Base-by-base conservation (phyloP, 495 filamentous ascomycete species). In the Penicillium lividum region DNA sequence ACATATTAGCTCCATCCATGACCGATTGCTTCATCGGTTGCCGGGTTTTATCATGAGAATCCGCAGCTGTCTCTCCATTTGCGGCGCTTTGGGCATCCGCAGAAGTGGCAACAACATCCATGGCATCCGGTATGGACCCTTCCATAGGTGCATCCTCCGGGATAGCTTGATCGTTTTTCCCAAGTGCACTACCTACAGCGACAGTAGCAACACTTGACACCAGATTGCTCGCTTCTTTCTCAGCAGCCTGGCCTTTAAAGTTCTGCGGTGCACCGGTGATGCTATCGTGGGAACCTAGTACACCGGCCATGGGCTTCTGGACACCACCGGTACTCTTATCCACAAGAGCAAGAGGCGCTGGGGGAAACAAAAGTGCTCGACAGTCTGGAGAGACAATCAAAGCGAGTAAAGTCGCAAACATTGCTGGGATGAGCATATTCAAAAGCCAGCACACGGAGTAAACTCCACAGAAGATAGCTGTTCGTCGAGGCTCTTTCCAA, bases 211-310 rank as follows among this genome's bases (percentile, higher is more conserved):
- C 86, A 28, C 84, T 81, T 57, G 86, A 87, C 18, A 93, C 86
- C 57, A 95, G 85, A 59, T 90, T 93, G 60, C 81, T 85, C 4
- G 92, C 91, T 67, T 95, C 92, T 57, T 89, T 83, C 67, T 96
- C 92, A 10, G 90, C 90, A 1, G 90, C 89, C 67, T 94, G 91
- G 18, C 92, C 92, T 61, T 91, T 87, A 70, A 91, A 84, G 59
- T 88, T 90, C 68, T 94, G 89, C 0, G 90, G 87, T 5, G 89
- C 90, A 30, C 90, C 92, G 0, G 91, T 95, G 7, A 87, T 78
- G 60, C 86, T 91, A 56, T 91, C 88, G 34, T 89, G 80, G 48
- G 85, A 90, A 5, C 89, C 91, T 2, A 93, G 77, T 0, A 90
- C 83, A 0, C 89, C 91, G 6, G 90, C 82, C 45, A 82, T 82